Evolutionary conservation across 2,329 filamentous ascomycete species (phyloP).

Genomic region (Monosporascus sp.): DNA sequence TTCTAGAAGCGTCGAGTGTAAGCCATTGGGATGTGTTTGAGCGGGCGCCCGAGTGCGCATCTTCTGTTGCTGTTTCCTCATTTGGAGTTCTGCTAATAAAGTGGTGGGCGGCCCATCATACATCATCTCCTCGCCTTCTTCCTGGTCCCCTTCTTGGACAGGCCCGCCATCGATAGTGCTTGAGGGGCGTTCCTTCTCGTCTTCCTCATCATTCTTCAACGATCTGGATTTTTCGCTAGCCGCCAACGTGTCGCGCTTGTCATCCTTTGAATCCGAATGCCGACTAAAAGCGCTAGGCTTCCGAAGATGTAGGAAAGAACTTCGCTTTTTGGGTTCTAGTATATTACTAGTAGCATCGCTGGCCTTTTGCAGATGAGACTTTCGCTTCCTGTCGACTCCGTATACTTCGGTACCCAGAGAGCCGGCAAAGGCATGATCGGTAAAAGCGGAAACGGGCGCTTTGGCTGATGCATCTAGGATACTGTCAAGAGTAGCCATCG

Average conservation of each 20-base stretch:
- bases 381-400: slow-evolving; percentile 51
- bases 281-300: slow-evolving; percentile 31
- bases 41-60: slow-evolving; percentile 66
- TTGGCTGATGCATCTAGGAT: slow-evolving; percentile 85
- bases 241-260: slow-evolving; percentile 12
- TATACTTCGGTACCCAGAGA: slow-evolving; percentile 72
- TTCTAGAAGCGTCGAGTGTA: slow-evolving; percentile 85
- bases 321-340: slow-evolving; percentile 36
- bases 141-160: slow-evolving; percentile 35
- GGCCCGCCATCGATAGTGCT: slow-evolving; percentile 23
- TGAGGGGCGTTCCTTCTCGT: slow-evolving; percentile 19
- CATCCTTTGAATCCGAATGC: slow-evolving; percentile 17
- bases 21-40: slow-evolving; percentile 62
- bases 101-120: slow-evolving; percentile 78
- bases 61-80: slow-evolving; percentile 85
- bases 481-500: slow-evolving; percentile 81
- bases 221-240: slow-evolving; percentile 4
- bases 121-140: slow-evolving; percentile 41
- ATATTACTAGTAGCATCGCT: slow-evolving; percentile 14
- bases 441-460: slow-evolving; percentile 87
- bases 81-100: slow-evolving; percentile 82
- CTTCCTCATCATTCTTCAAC: slow-evolving; percentile 9
- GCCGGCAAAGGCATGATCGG: slow-evolving; percentile 79
- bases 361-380: slow-evolving; percentile 25
- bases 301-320: slow-evolving; percentile 44